Base-by-base conservation (phyloP, 2,329 filamentous ascomycete species). In the Zopfia rhizophila region DNA sequence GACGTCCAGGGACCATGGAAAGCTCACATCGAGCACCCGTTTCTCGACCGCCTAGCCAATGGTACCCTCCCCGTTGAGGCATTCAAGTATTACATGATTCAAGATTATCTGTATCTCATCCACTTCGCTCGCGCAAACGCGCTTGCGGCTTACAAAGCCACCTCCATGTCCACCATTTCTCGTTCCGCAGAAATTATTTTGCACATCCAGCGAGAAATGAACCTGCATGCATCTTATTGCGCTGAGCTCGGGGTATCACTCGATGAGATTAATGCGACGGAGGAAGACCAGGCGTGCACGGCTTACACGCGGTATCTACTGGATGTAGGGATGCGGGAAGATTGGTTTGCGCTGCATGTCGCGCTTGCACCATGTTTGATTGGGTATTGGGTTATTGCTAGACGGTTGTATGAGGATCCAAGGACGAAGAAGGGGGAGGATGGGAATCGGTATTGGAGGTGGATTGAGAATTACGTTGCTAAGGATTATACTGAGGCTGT, bases 101-200 rank as follows among this genome's bases (percentile, higher is more conserved):
- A 96, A 60, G 91, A 96, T 62, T 96, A 96, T 63, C 78, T 95
- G 5, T 96, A 91, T 62, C 75, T 96, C 29, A 87, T 91, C 58
- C 90, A 96, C 62, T 96, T 94, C 71, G 86, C 90, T 1, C 81
- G 91, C 55, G 90, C 90, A 31, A 91, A 90, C 66, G 86, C 90
- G 7, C 78, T 96, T 8, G 88, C 88, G 2, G 85, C 87, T 0
- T 95, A 93, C 74, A 96, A 96, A 70, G 81, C 85, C 1, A 87
- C 85, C n/a, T n/a, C n/a, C n/a, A n/a, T n/a, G n/a, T n/a, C n/a
- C n/a, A n/a, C n/a, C n/a, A n/a, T n/a, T 85, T 38, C 31, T 19
- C 39, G 84, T 78, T 81, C 82, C 3, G 82, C 85, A 29, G 76
- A 79, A 48, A 89, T 91, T 33, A 85, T 96, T 7, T 73, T 80